Base-by-base conservation (phyloP, 2,329 filamentous ascomycete genomes). In the Periconia macrospinosa region DNA sequence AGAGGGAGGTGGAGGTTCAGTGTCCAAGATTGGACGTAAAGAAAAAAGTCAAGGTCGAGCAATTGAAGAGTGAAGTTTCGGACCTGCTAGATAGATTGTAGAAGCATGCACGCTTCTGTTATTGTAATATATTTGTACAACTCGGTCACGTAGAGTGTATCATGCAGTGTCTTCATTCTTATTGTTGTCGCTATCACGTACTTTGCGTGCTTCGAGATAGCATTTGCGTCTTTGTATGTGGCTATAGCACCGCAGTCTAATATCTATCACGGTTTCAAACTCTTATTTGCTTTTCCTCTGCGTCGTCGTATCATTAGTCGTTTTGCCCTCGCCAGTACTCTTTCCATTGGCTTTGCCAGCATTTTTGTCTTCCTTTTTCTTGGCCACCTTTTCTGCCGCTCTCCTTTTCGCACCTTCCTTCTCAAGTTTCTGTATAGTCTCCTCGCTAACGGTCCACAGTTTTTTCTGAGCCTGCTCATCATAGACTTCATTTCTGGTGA, bases 371-470 rank as follows among this genome's bases (percentile, higher is more conserved):
- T 63, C 61, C 37, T 76, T 73, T 18, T 45, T 45, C 74, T 88
- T 88, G 60, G 78, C 78, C 51, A 79, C 72, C 73, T 88, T 89
- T 60, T 79, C 78, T 52, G 79, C 72, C 45, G 81, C 83, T 53
- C 85, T 75, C 53, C 81, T 83, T 47, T 84, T 76, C 9, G 92
- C 92, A 20, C 87, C 84, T 69, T 88, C 85, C 77, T 90, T 95
- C 75, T 97, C 92, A 14, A 88, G 83, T 63, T 83, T 83, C 71
- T 95, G 88, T 52, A 97, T 87, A 58, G 95, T 84, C 81, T 83
- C 51, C 83, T 76, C 92, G 68, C 90, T 96, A 54, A 90, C 86
- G 69, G 95, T 85, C 93, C 93, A 99, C 15, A 99, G 78, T 71
- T 87, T 85, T 81, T 95, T 92, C 54, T 91, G 92, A 30, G 90